Percentiles rank a stretch among this genome's conserved stretches.
phyloP scores from a whole-genome alignment of 2,329 filamentous ascomycete genomes.

The Didymellaceae sp. region DNA sequence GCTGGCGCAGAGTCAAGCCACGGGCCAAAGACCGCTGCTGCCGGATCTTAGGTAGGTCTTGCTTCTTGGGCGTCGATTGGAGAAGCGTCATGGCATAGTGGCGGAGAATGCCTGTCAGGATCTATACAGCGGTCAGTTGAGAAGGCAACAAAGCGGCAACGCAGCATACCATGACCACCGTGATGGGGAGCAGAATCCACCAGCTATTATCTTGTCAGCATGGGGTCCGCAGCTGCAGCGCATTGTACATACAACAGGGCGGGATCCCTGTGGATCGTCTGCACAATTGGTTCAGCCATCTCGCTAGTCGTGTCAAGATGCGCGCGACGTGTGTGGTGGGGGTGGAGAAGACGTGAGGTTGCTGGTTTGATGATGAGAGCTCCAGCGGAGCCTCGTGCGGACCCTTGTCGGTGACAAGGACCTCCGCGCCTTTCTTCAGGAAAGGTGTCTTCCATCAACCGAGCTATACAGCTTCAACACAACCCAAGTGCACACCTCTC shows the following conservation, averaged over 20 bases:
- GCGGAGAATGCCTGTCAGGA: slow-evolving; percentile 91
- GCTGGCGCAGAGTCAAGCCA: slow-evolving; percentile 82
- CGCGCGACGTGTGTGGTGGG: slow-evolving; percentile 18
- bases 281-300: slow-evolving; percentile 86
- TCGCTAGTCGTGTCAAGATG: slow-evolving; percentile 35
- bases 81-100: slow-evolving; percentile 97
- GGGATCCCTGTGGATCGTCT: slow-evolving; percentile 98
- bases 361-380: slow-evolving; percentile 29
- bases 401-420: slow-evolving; percentile 46
- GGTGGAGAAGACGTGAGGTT: slow-evolving; percentile 25
- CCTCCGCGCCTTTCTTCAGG: slow-evolving; percentile 39
- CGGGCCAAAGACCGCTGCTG: slow-evolving; percentile 85
- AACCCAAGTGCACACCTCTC: slow-evolving; percentile 10
- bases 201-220: slow-evolving; percentile 67
- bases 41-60: slow-evolving; percentile 75
- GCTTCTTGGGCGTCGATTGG: slow-evolving; percentile 81
- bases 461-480: slow-evolving; percentile 19
- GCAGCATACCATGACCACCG: slow-evolving; percentile 82
- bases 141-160: not conserved
- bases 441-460: slow-evolving; percentile 46
- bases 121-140: slow-evolving; percentile 55
- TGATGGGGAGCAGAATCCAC: slow-evolving; percentile 98
- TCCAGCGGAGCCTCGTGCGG: slow-evolving; percentile 36
- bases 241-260: slow-evolving; percentile 81
- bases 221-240: not conserved